Evolutionary conservation across 2,329 filamentous ascomycete species (phyloP), one percentile per base, ranked within the genome.

Genomic region (Penicillium sp.): DNA sequence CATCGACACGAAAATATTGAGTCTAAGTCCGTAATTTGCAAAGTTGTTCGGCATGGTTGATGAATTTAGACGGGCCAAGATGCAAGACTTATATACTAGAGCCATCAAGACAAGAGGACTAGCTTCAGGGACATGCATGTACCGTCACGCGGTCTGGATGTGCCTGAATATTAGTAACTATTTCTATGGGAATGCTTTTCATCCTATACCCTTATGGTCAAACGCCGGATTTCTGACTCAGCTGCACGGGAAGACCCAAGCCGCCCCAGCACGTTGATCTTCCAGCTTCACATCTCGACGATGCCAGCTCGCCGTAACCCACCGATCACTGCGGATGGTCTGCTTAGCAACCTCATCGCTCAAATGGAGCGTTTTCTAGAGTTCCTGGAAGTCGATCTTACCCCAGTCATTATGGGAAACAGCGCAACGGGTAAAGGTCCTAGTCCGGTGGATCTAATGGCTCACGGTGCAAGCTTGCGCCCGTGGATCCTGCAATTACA

Each of bases 261-360:
- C 33, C n/a, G 21, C 6, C 31, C 33, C 12, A 33, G n/a, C 15
- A 23, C 45, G 31, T 33, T 39, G n/a, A 23, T 18, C 36, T 39
- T 36, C 39, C n/a, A 31, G 21, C 31, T 47, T 42, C 29, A 46
- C 36, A 38, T 31, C 39, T 41, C 26, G 2, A 52, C 21, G 38
- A 55, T 55, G 46, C 29, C 39, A 23, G 8, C 36, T 44, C 53
- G 49, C 39, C 46, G 31, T 18, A 55, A 52, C 41, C 39, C 42
- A 42, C 18, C 26, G 39, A 46, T 49, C 15, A 55, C 48, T 26
- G 31, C 53, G 15, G 49, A 52, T 13, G 9, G 53, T 18, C 38
- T 55, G 8, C 49, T 55, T 23, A 24, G 49, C n/a, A 39, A 55
- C 24, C 21, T 55, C 21, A 39, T 42, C 33, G 31, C 13, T 46